Evolutionary conservation across 2,329 filamentous ascomycete species (phyloP), one percentile per base, ranked within the genome.

Genomic region (Elsinoe fawcettii): DNA sequence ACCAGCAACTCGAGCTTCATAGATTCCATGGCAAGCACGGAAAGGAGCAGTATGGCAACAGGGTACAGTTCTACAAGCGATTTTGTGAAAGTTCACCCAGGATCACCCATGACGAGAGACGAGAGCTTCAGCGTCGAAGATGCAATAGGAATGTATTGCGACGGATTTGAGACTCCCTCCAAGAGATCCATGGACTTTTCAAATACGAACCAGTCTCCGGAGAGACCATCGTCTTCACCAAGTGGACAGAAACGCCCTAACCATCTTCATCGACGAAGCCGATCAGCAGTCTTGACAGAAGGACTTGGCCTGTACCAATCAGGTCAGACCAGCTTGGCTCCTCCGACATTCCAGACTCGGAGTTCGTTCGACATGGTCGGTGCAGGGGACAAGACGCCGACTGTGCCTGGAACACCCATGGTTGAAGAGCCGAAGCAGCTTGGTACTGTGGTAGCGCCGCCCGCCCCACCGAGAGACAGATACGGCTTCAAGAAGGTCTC

Each of bases 401-500:
- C n/a, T 14, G 25, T 27, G 20, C 37, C 34, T 6, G 20, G 47
- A 36, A 56, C 23, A 32, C 18, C 53, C 32, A 61, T 16, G 56
- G n/a, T 16, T 22, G 16, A 56, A 43, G 51, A 47, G 27, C 20
- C 54, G 1, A 55, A 55, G 20, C 12, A 36, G n/a, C 14, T 9
- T 25, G 49, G 49, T 37, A 25, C 20, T 25, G 16, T 25, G 5
- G 20, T 53, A n/a, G 30, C 49, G 11, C 32, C 49, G 2, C 49
- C 49, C 6, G n/a, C 32, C 11, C 49, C 49, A 4, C 71, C 74
- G 34, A 83, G 90, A 56, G 91, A 96, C 69, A 82, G 88, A 14
- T 96, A 96, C 66, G 92, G 92, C 2, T 97, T 97, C 75, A 88
- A 90, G 63, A 97, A 96, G 70, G 81, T 83, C 36, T 92, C 85